Base-by-base conservation (phyloP, 192 early-diverging fungal genomes). In the Entomortierella beljakovae region DNA sequence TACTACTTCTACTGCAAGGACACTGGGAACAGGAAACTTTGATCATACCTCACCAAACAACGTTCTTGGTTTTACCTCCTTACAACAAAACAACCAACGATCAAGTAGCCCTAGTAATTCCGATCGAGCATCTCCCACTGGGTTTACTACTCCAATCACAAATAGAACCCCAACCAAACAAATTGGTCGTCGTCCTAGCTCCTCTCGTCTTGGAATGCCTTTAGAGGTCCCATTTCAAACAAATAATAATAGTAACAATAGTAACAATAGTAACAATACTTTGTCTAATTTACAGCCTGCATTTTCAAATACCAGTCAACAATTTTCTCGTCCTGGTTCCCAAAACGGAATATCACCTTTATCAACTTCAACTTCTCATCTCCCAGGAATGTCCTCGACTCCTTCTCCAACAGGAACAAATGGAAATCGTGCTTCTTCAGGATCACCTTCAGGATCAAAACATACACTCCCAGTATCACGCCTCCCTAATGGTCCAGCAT, bases 381-480 rank as follows among this genome's bases (percentile, higher is more conserved):
- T 80, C 57, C 34, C 82, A 62, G 43, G 26, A 42, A 31, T 54
- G 29, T 60, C 75, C 35, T 64, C 71, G 33, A 28, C 57, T 34
- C 61, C 56, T 20, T 74, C 76, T 51, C 57, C 71, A 18, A 70
- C 71, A 23, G 23, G 72, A 13, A 31, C 58, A 23, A 51, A 33
- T 26, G 35, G 64, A 5, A 68, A 23, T 54, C 51, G 66, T 23
- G 40, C 67, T 11, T 15, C 60, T 23, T 57, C 73, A 37, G 48
- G 52, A 49, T 77, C 73, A 6, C 73, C 73, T 23, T 68, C 73
- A 20, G 73, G 73, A 46, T 63, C 73, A 7, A 42, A 66, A 9
- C 66, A 65, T 1, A 32, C 73, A 6, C 25, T 68, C 29, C 38
- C 60, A 2, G 23, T 43, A 4, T 77, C 73, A 13, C 73, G 73